Evolutionary conservation across 2,329 filamentous ascomycete species (phyloP).

Genomic region (Phyllosticta ampelicida): DNA sequence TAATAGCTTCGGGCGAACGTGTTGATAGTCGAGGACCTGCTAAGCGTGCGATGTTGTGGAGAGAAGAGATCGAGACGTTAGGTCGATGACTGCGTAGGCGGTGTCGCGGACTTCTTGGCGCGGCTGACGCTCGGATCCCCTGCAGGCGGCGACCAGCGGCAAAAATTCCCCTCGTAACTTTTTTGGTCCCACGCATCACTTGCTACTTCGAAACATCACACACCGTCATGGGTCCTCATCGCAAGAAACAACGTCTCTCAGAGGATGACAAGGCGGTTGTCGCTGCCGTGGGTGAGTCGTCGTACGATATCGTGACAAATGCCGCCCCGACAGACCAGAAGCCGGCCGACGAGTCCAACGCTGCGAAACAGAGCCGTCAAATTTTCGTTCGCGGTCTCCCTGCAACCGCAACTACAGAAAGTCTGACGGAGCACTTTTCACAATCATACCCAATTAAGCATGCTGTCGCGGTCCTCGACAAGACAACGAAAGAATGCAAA

Average conservation of each 20-base stretch:
- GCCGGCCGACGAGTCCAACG: constrained; percentile 11
- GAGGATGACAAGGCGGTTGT: constrained; percentile 25
- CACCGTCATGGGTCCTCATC: constrained; percentile 26
- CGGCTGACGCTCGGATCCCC: neutral
- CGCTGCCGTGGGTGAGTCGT: constrained; percentile 18
- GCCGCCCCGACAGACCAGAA: constrained; percentile 5
- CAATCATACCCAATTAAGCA: constrained; percentile 92
- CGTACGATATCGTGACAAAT: constrained; percentile 11
- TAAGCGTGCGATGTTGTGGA: too few species aligned
- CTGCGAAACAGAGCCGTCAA: constrained; percentile 31
- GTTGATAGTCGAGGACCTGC: neutral
- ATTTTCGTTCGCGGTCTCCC: constrained; percentile 89
- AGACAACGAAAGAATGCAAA: constrained; percentile 73
- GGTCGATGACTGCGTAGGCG: too few species aligned
- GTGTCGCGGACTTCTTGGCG: neutral
- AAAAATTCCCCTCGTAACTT: constrained; percentile 3
- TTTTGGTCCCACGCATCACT: neutral
- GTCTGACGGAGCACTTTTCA: constrained; percentile 80
- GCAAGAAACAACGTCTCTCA: constrained; percentile 32
- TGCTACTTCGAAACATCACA: neutral
- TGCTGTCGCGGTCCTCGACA: constrained; percentile 82
- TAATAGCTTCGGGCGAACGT: neutral
- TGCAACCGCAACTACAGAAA: constrained; percentile 65
- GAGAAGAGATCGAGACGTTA: too few species aligned
- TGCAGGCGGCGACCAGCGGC: neutral